Conservation (phyloP, 306 rosid genomes). For the Crataegus laevigata region DNA sequence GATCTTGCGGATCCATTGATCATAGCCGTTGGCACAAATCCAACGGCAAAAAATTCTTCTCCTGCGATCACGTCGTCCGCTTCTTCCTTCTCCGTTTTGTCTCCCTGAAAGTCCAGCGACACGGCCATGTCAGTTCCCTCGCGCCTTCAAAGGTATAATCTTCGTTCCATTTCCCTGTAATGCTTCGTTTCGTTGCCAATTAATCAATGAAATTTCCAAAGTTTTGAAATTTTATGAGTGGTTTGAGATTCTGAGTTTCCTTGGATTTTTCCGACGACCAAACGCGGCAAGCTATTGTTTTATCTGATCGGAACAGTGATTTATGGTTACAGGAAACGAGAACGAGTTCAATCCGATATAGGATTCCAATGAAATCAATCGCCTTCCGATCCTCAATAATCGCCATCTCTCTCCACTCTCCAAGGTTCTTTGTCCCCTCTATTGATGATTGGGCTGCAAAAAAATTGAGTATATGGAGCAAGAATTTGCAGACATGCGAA, state of each 20-base stretch:
- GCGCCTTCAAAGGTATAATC: slow-evolving; percentile 43
- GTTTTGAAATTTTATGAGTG: background rate
- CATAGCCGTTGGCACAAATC: no score
- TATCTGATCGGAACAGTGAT: no score
- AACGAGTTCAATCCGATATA: no score
- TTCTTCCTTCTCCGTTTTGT: slow-evolving; percentile 34
- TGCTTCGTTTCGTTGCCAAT: background rate
- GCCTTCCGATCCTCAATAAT: no score
- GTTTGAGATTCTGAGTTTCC: background rate
- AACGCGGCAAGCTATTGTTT: no score
- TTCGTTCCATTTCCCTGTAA: background rate
- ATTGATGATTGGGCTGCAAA: no score
- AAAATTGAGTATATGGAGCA: no score
- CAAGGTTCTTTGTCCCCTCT: slow-evolving; percentile 17
- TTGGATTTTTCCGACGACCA: background rate
- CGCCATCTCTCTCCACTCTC: no score
- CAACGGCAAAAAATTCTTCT: slow-evolving; percentile 14
- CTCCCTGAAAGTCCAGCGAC: slow-evolving; percentile 20
- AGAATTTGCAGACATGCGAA: no score
- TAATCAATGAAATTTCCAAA: background rate
- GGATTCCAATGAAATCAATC: no score
- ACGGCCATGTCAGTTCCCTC: slow-evolving; percentile 31
- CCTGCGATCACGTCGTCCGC: slow-evolving; percentile 35
- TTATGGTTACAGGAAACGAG: no score
- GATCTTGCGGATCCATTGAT: no score